Evolutionary conservation across 805 yeast genomes (phyloP).

Genomic region (Zygoascus biomembranicola): DNA sequence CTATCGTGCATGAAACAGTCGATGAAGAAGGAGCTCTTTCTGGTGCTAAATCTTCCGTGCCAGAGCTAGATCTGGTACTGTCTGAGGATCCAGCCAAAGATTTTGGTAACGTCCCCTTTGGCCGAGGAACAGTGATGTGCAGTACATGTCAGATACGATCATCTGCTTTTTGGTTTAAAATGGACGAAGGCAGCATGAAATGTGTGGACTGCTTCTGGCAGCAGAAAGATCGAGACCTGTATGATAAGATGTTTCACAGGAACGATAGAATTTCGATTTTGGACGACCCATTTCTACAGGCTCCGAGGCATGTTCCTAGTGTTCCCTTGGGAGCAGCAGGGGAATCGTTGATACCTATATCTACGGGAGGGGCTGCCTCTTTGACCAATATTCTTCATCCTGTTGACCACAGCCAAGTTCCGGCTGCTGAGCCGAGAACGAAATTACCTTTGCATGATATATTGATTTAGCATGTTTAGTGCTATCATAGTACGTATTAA

Average conservation of each 20-base stretch:
- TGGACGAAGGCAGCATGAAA: background rate
- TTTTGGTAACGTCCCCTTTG: background rate
- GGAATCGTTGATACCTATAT: background rate
- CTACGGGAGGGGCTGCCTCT: background rate
- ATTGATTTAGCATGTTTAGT: background rate
- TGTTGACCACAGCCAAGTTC: background rate
- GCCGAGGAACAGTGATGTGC: background rate
- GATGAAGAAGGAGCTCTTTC: background rate
- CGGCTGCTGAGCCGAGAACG: background rate
- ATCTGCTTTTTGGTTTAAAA: background rate
- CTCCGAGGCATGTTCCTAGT: background rate
- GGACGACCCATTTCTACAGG: background rate
- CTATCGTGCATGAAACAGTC: background rate
- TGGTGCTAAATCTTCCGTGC: background rate
- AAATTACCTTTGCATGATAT: background rate
- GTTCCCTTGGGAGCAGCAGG: background rate
- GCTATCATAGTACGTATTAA: background rate
- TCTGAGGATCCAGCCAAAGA: background rate
- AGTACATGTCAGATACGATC: background rate
- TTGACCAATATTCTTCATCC: background rate
- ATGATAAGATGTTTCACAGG: slow-evolving; percentile 4
- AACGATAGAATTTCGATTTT: background rate
- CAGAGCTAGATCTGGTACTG: background rate
- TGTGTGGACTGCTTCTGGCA: slow-evolving; percentile 16
- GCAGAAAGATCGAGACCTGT: slow-evolving; percentile 4